These are phyloP conservation scores for Solanum paucissectum DNA, from an alignment of 257 asterid species.

Conservation along the genomic window DNA sequence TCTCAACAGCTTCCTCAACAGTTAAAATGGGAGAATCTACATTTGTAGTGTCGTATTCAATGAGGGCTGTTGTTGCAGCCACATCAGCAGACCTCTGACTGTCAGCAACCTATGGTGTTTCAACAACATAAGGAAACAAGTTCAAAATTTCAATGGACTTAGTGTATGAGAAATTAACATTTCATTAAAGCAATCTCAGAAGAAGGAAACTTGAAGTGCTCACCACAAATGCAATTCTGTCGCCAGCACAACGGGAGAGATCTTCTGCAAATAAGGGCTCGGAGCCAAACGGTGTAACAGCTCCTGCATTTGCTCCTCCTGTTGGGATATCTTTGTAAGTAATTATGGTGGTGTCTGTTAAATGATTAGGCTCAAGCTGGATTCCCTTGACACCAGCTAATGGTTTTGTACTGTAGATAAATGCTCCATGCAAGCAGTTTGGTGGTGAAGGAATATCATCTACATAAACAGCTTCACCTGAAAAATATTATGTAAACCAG, in stretches of 20 bases:
- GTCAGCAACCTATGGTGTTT: conserved; percentile 38
- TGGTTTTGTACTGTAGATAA: conserved; percentile 54
- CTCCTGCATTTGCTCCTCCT: conserved; percentile 51
- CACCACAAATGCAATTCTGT: conserved; percentile 60
- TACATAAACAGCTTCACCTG: conserved; percentile 17
- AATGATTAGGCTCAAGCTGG: conserved; percentile 17
- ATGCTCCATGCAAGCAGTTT: conserved; percentile 52
- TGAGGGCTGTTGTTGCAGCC: conserved; percentile 39
- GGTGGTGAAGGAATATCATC: conserved; percentile 77
- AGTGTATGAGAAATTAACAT: neutral
- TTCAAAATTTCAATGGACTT: neutral
- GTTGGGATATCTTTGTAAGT: conserved; percentile 52
- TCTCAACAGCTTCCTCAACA: conserved; percentile 59
- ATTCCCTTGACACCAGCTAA: conserved; percentile 41
- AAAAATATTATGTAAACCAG: neutral
- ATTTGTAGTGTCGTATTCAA: conserved; percentile 38
- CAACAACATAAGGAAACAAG: neutral
- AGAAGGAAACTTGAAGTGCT: neutral
- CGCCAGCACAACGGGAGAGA: conserved; percentile 48
- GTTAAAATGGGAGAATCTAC: conserved; percentile 54
- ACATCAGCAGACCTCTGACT: conserved; percentile 44
- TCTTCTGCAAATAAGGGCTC: conserved; percentile 58
- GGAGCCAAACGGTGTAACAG: conserved; percentile 20
- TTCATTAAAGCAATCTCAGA: neutral
- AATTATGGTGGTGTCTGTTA: conserved; percentile 21